These are phyloP conservation scores for Ascochyta viciae-villosae DNA, from an alignment of 2,329 filamentous ascomycete species.

Conservation along the genomic window DNA sequence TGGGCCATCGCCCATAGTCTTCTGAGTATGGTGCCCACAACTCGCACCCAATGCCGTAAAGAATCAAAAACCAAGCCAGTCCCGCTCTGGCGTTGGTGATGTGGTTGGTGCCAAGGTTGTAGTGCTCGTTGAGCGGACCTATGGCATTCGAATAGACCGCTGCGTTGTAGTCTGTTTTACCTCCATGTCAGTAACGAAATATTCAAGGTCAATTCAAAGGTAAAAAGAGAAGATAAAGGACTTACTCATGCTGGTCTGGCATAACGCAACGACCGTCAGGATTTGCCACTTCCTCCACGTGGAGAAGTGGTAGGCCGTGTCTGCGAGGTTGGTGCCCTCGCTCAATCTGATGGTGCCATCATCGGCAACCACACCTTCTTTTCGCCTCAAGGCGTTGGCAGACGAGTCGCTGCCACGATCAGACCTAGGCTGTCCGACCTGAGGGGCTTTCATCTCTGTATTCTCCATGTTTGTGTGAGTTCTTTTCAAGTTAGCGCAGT, in stretches of 20 bases:
- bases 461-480: conserved; percentile 1
- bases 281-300: conserved; percentile 61
- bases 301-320: conserved; percentile 56
- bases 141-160: conserved; percentile 63
- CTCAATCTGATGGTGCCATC: conserved; percentile 18
- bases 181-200: conserved; percentile 41
- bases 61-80: conserved; percentile 77
- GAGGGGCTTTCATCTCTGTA: not conserved
- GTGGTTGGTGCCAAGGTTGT: conserved; percentile 47
- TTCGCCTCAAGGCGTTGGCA: not conserved
- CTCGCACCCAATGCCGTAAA: conserved; percentile 85
- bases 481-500: not conserved
- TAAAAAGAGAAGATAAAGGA: conserved; percentile 31
- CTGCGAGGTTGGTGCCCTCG: conserved; percentile 26
- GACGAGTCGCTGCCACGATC: not conserved
- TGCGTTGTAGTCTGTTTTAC: conserved; percentile 58
- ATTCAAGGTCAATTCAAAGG: conserved; percentile 40
- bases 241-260: conserved; percentile 60
- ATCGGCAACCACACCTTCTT: not conserved
- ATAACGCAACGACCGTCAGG: conserved; percentile 59
- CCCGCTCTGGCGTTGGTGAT: conserved; percentile 59
- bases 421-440: not conserved
- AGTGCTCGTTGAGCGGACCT: conserved; percentile 63
- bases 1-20: conserved; percentile 76
- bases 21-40: conserved; percentile 83